Conservation (phyloP, 1,284 basidiomycete species). For the Ceratobasidium sp. region DNA sequence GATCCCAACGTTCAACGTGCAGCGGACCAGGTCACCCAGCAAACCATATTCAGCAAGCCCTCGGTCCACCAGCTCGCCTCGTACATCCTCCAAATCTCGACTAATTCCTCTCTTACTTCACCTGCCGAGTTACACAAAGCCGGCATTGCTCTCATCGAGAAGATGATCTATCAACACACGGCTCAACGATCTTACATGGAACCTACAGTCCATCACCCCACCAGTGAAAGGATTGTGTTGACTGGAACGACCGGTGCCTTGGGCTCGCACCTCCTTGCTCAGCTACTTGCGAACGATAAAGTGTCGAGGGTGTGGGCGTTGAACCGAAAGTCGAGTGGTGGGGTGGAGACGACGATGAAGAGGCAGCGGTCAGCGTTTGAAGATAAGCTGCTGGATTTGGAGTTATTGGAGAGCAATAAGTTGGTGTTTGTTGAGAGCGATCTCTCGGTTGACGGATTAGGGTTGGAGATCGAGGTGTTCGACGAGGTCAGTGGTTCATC, state of each 20-base stretch:
- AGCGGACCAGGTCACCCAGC: not conserved
- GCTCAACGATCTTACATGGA: not conserved
- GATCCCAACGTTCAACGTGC: not conserved
- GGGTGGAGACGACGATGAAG: not conserved
- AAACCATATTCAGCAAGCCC: constrained; percentile 14
- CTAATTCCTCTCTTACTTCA: not conserved
- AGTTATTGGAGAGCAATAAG: constrained; percentile 34
- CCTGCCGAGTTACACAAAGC: not conserved
- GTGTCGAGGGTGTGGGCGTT: constrained; percentile 46
- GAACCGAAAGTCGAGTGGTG: constrained; percentile 32
- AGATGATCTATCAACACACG: not conserved
- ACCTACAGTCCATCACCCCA: not conserved
- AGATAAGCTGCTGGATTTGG: constrained; percentile 37
- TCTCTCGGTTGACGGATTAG: constrained; percentile 51
- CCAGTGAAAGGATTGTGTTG: constrained; percentile 53
- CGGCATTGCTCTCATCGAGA: not conserved
- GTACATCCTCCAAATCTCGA: not conserved
- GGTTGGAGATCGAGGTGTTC: constrained; percentile 51
- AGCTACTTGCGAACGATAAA: constrained; percentile 48
- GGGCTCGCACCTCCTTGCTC: constrained; percentile 54
- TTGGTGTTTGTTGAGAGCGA: constrained; percentile 52
- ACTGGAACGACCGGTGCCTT: constrained; percentile 58
- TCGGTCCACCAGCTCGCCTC: not conserved
- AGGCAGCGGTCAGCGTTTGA: constrained; percentile 43
- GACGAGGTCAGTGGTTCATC: constrained; percentile 51